Evolutionary conservation across 2,329 filamentous ascomycete species (phyloP).

Genomic region (Aaosphaeria arxii): DNA sequence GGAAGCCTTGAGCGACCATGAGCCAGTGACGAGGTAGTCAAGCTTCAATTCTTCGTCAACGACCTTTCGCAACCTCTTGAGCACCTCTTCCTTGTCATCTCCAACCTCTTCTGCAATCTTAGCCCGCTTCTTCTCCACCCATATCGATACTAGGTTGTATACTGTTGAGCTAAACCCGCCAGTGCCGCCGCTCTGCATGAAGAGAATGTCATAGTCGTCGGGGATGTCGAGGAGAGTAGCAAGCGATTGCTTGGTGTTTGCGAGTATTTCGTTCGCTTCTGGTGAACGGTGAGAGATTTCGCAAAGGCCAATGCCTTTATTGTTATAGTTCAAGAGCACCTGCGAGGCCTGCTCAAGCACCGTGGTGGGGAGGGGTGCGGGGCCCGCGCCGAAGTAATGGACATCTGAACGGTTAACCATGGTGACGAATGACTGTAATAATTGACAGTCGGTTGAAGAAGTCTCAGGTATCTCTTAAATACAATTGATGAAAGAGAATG

Average conservation of each 20-base stretch:
- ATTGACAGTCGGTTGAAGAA: too few species aligned
- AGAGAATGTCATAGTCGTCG: conserved; percentile 80
- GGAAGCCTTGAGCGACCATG: conserved; percentile 86
- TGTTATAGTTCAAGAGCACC: conserved; percentile 77
- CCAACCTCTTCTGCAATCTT: conserved; percentile 57
- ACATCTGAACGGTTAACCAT: conserved; percentile 75
- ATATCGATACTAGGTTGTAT: conserved; percentile 80
- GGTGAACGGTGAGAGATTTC: conserved; percentile 88
- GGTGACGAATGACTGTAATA: conserved; percentile 4
- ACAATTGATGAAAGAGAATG: neutral
- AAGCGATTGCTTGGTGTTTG: conserved; percentile 73
- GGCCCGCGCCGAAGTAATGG: conserved; percentile 86
- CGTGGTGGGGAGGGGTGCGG: conserved; percentile 77
- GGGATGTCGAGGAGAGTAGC: conserved; percentile 75
- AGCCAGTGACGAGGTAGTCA: conserved; percentile 88
- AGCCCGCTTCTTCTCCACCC: conserved; percentile 69
- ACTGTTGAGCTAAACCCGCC: conserved; percentile 81
- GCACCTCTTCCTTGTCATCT: conserved; percentile 54
- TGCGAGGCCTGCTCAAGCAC: conserved; percentile 75
- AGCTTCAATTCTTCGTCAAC: conserved; percentile 71
- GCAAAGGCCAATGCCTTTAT: conserved; percentile 78
- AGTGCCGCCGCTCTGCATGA: conserved; percentile 83
- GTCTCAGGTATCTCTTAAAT: too few species aligned
- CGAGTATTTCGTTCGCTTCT: conserved; percentile 74
- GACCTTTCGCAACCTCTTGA: conserved; percentile 60